These are phyloP conservation scores for Beta vulgaris DNA, from an alignment of 148 eudicot genomes.

Conservation along the genomic window DNA sequence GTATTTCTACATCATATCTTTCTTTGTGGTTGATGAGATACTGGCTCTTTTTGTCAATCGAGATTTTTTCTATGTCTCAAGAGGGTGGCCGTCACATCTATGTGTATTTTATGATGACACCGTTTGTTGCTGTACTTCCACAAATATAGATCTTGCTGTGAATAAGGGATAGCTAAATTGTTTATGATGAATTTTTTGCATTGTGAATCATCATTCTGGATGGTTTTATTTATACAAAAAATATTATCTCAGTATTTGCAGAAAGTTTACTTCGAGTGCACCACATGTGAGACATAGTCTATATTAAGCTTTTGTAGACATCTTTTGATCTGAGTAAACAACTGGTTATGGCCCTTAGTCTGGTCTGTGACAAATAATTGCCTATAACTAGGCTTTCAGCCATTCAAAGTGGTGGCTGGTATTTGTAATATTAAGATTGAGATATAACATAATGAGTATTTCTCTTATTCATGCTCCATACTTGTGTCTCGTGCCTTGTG, in stretches of 20 bases:
- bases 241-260: background rate
- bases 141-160: background rate
- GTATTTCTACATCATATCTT: constrained; percentile 18
- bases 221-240: too few species aligned
- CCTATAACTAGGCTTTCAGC: too few species aligned
- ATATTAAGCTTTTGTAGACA: background rate
- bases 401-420: too few species aligned
- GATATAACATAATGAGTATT: too few species aligned
- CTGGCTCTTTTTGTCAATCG: background rate
- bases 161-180: background rate
- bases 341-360: background rate
- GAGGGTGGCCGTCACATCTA: background rate
- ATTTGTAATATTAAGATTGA: too few species aligned
- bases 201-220: background rate
- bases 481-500: background rate
- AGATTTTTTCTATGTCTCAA: background rate
- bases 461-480: background rate
- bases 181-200: background rate
- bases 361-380: background rate
- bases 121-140: background rate
- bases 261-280: background rate
- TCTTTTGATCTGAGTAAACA: background rate
- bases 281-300: background rate
- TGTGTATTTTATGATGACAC: background rate
- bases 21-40: constrained; percentile 7